Base-by-base conservation (phyloP, 768 basidiomycete species). In the Mrakia blollopis region DNA sequence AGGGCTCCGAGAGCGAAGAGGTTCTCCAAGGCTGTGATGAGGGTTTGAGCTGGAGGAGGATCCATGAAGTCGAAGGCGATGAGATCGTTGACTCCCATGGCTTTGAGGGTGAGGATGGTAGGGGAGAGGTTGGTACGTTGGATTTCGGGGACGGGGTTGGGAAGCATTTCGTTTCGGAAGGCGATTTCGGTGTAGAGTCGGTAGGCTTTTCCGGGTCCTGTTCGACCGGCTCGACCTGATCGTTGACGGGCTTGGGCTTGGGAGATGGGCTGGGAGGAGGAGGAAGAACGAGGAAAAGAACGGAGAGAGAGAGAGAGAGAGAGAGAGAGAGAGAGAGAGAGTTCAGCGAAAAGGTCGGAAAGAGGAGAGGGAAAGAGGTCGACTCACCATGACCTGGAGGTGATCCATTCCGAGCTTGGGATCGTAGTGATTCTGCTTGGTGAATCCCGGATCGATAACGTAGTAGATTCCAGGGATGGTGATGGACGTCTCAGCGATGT, bases 51-150 rank as follows among this genome's bases (percentile, higher is more conserved):
- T 0, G 95, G 97, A 35, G 97, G 97, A 2, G 96, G 94, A 83
- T 98, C 97, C 97, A 99, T 98, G 82, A 98, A 99, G 83, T 97
- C 96, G 84, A 98, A 98, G 84, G 92, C 93, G 76, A 98, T 89
- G 5, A 98, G 85, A 82, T 99, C 97, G 81, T 98, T 98, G 86
- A 98, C 89, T 50, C 96, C 97, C 97, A 99, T 98, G 4, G 97
- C 97, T 83, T 98, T 98, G 74, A 98, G 87, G 85, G 95, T 92
- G 23, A 98, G 85, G 82, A 99, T 98, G 0, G 96, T 98, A 75
- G 89, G 87, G 8, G 96, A 89, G 79, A 99, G 85, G 84, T 99
- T 98, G 65, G 83, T 80, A 41, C 97, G 89, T 83, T 98, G 96
- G 79, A 99, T 98, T 84, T 99, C 97, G 8, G 97, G 97, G 78